These are phyloP conservation scores for Talaromyces albobiverticillius DNA, from an alignment of 2,329 filamentous ascomycete genomes.

Conservation along the genomic window DNA sequence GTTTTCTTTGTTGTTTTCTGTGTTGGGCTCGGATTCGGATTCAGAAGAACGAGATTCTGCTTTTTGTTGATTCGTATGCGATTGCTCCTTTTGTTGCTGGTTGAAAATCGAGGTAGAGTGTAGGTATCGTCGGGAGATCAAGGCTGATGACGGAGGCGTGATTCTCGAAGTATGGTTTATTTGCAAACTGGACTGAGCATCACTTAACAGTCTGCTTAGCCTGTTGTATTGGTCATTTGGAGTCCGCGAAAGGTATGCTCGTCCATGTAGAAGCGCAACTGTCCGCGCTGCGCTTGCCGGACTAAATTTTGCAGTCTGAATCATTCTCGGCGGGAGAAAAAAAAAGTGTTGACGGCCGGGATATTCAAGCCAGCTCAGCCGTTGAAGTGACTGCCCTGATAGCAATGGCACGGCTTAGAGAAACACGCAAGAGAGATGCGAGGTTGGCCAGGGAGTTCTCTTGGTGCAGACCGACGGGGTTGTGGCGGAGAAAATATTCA, in stretches of 20 bases:
- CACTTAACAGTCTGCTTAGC: slow-evolving; percentile 33
- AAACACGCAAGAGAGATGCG: slow-evolving; percentile 29
- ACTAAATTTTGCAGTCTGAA: slow-evolving; percentile 33
- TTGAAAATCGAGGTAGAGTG: slow-evolving; percentile 29
- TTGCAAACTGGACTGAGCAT: slow-evolving; percentile 32
- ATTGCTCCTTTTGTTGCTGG: slow-evolving; percentile 34
- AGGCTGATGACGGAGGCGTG: neutral
- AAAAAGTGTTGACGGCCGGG: neutral
- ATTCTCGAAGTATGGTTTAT: slow-evolving; percentile 31
- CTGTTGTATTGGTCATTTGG: slow-evolving; percentile 25
- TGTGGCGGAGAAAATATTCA: slow-evolving; percentile 20
- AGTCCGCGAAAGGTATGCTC: slow-evolving; percentile 30
- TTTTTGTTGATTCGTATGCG: slow-evolving; percentile 27
- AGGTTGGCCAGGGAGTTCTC: slow-evolving; percentile 2
- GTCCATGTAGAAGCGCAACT: slow-evolving; percentile 33
- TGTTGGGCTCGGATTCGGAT: slow-evolving; percentile 40
- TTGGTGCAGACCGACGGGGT: slow-evolving; percentile 8
- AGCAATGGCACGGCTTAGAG: neutral
- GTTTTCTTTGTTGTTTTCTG: slow-evolving; percentile 31
- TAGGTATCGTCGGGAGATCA: slow-evolving; percentile 33
- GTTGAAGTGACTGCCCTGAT: neutral
- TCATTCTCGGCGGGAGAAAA: slow-evolving; percentile 32
- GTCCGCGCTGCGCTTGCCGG: slow-evolving; percentile 35
- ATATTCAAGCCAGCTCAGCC: neutral
- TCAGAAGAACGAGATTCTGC: slow-evolving; percentile 33